Conservation (phyloP, 1,284 basidiomycete genomes). For the Taiwanofungus camphoratus region DNA sequence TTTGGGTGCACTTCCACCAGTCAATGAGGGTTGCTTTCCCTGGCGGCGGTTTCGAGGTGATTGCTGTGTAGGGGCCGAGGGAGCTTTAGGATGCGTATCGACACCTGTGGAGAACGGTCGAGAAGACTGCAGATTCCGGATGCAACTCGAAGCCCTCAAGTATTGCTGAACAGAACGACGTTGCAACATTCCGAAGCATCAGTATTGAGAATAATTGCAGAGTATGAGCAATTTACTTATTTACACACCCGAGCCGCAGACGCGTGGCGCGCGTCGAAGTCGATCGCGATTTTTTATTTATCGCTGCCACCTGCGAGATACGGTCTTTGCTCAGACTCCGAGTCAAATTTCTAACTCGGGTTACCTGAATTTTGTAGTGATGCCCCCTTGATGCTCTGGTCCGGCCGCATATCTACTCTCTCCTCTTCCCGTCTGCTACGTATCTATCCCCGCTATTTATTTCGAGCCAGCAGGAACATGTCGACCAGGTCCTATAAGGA, state of each 20-base stretch:
- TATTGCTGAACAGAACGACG: too few relatives aligned
- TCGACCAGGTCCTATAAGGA: slow-evolving; percentile 64
- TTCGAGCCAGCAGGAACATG: slow-evolving; percentile 14
- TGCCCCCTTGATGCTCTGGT: slow-evolving; percentile 2
- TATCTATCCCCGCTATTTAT: slow-evolving; percentile 4
- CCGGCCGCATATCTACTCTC: not conserved
- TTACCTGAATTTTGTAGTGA: not conserved
- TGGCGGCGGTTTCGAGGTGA: too few relatives aligned
- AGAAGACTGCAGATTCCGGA: too few relatives aligned
- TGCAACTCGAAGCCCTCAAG: too few relatives aligned
- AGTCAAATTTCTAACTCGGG: not conserved
- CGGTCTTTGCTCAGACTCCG: not conserved
- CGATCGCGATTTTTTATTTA: not conserved
- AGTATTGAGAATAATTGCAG: too few relatives aligned
- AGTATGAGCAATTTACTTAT: too few relatives aligned
- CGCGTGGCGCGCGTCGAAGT: not conserved
- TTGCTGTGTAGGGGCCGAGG: too few relatives aligned
- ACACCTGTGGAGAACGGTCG: too few relatives aligned
- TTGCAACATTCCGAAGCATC: too few relatives aligned
- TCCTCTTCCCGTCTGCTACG: not conserved
- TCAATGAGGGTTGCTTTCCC: too few relatives aligned
- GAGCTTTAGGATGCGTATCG: too few relatives aligned
- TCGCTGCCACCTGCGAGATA: not conserved
- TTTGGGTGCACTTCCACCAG: too few relatives aligned
- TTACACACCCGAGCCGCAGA: slow-evolving; percentile 4